Percentiles rank a stretch among this genome's conserved stretches.
phyloP scores from a whole-genome alignment of 768 basidiomycete species.

The Panaeolus cyanescens region DNA sequence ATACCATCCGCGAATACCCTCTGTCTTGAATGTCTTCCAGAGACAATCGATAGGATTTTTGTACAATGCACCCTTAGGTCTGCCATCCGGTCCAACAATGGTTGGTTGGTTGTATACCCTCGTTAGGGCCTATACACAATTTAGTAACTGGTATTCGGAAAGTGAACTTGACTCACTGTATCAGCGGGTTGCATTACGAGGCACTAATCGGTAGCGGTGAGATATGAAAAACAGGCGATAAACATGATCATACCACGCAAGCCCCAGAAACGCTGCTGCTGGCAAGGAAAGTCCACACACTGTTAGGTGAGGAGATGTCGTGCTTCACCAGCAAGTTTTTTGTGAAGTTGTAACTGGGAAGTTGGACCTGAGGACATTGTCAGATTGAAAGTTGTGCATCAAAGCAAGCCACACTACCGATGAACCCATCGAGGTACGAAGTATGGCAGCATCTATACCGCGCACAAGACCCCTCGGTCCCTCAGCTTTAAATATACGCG shows the following conservation, averaged over 20 bases:
- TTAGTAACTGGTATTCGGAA: neutral
- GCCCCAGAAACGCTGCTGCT: conserved; percentile 89
- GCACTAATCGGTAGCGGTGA: conserved; percentile 47
- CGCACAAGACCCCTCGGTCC: conserved; percentile 79
- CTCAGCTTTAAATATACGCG: conserved; percentile 79
- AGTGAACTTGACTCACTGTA: conserved; percentile 45
- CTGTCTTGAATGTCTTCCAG: conserved; percentile 91
- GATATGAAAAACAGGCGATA: neutral
- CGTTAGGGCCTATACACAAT: conserved; percentile 66
- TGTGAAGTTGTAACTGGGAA: conserved; percentile 94
- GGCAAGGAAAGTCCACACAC: conserved; percentile 83
- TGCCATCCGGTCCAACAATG: conserved; percentile 67
- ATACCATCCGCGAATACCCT: conserved; percentile 94
- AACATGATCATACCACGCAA: conserved; percentile 70
- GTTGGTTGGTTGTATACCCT: conserved; percentile 97
- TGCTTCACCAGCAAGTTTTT: conserved; percentile 76
- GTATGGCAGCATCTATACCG: conserved; percentile 91
- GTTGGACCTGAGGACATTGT: conserved; percentile 66
- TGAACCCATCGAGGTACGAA: conserved; percentile 94
- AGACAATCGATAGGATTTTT: conserved; percentile 94
- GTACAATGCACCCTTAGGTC: conserved; percentile 74
- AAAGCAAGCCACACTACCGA: conserved; percentile 42
- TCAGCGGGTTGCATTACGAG: conserved; percentile 95
- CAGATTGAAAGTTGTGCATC: neutral
- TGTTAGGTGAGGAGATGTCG: conserved; percentile 73